Base-by-base conservation (phyloP, 768 basidiomycete species). In the Tephrocybe sp. region DNA sequence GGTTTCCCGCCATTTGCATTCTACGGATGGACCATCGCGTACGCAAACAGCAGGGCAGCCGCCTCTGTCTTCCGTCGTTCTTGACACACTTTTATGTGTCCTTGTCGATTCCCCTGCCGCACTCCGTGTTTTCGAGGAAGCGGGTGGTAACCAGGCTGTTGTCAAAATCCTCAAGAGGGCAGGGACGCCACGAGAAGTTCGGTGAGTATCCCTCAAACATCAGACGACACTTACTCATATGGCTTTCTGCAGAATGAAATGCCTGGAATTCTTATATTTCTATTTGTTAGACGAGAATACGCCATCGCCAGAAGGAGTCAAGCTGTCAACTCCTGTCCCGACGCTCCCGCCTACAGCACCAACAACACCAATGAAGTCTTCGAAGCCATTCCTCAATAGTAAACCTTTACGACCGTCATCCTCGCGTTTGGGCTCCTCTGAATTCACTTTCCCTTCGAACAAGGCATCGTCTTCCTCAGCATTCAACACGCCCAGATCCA, bases 231-330 rank as follows among this genome's bases (percentile, higher is more conserved):
- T 36, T 46, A 22, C 33, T 49, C 20, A 39, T 33, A 41, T n/a
- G 20, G 40, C 31, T 34, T 14, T 6, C 32, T 34, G 17, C 60
- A 96, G 94, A 60, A 96, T 97, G 89, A 96, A 96, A 72, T 96
- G 92, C 55, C 75, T 98, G 14, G 95, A 97, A 64, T 94, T 97
- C 60, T 70, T 98, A 13, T 96, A 96, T 67, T 97, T 95, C 66
- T 98, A 98, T 65, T 76, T 98, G 6, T 74, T 96, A 39, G 94
- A 95, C 53, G 94, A 97, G 63, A 82, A 80, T 1, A 63, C 70
- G 5, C 48, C 67, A 19, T 56, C 67, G 7, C 41, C 55, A 9
- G 55, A 58, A 46, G 39, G 34, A 51, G 46, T 56, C 14, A 48
- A 55, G 2, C 54, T 54, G 20, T 44, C 53, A 34, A 44, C 50